Evolutionary conservation across 768 basidiomycete genomes (phyloP).

Genomic region (Hypholoma sublateritium): DNA sequence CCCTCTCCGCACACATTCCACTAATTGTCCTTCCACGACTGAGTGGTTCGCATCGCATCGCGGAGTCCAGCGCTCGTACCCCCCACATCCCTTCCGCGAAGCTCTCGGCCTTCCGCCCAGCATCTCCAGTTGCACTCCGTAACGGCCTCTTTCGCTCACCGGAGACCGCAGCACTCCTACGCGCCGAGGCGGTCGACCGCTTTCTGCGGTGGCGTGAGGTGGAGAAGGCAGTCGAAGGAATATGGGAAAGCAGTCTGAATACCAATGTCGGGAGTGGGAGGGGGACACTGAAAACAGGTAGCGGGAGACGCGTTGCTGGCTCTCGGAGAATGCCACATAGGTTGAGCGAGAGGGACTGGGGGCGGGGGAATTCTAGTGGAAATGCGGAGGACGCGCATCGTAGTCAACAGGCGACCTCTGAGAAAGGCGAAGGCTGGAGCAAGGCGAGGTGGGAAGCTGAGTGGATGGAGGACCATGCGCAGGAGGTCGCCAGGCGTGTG

Average conservation of each 20-base stretch:
- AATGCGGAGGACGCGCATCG: background rate
- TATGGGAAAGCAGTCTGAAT: conserved; percentile 19
- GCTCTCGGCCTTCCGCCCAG: conserved; percentile 58
- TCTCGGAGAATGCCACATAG: background rate
- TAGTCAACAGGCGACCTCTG: background rate
- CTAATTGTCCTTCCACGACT: conserved; percentile 52
- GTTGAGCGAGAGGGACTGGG: conserved; percentile 10
- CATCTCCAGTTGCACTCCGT: conserved; percentile 50
- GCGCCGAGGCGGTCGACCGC: conserved; percentile 65
- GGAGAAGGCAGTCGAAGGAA: conserved; percentile 50
- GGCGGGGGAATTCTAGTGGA: conserved; percentile 12
- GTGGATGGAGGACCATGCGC: conserved; percentile 60
- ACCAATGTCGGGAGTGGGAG: background rate
- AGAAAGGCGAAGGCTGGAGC: conserved; percentile 41
- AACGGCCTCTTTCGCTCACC: conserved; percentile 64
- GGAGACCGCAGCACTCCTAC: conserved; percentile 54
- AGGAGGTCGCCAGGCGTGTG: conserved; percentile 54
- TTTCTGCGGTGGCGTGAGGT: conserved; percentile 76
- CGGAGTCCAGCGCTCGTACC: conserved; percentile 17
- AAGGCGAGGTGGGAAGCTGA: conserved; percentile 68
- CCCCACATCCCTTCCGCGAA: conserved; percentile 20
- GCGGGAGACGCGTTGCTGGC: background rate
- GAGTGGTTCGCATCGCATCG: conserved; percentile 18
- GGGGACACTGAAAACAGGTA: background rate
- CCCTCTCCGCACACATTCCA: conserved; percentile 54